Evolutionary conservation across 2,329 filamentous ascomycete species (phyloP), one percentile per base, ranked within the genome.

Genomic region (Pseudogymnoascus verrucosus): DNA sequence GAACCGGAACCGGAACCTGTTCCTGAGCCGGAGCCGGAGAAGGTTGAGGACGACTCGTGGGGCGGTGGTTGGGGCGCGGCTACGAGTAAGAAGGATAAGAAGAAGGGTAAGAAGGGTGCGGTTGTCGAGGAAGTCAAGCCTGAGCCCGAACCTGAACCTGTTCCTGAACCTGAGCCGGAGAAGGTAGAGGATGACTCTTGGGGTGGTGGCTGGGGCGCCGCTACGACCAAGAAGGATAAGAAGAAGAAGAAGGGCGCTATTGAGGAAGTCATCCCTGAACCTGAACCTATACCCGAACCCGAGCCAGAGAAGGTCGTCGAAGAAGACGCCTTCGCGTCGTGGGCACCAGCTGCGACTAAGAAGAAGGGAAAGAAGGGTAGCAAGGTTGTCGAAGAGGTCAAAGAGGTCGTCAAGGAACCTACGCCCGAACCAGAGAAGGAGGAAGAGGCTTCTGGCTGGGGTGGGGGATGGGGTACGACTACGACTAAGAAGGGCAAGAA

Each of bases 361-460:
- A 73, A 74, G 67, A 77, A 74, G 60, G 75, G 74, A 67, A 83
- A 82, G 74, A 81, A 83, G 73, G 68, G 75, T 39, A 62, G 66
- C 6, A 63, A 54, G 71, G 73, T 65, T 72, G 61, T 61, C 34
- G 70, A 68, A 26, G 70, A 73, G 40, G 54, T 62, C 16, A 54
- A n/a, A 60, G 42, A 67, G 68, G 64, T 70, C 62, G 71, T 66
- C 6, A 63, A 65, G 19, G 70, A 73, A 14, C 69, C 65, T 6
- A 68, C 68, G 16, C 72, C 69, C 14, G 68, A 72, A 23, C 68
- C 72, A 0, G 70, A 71, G 19, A 64, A 37, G 67, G 60, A 67
- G 34, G 63, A 64, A 23, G 31, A 40, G 37, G 31, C 54, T 28
- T 72, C 62, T 70, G 70, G 71, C 8, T 66, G 64, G 61, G 59